Percentiles rank a stretch among this genome's conserved stretches.
Evolutionary conservation across 1,139 yeast species (phyloP).

Genomic region (Taphrina wiesneri): DNA sequence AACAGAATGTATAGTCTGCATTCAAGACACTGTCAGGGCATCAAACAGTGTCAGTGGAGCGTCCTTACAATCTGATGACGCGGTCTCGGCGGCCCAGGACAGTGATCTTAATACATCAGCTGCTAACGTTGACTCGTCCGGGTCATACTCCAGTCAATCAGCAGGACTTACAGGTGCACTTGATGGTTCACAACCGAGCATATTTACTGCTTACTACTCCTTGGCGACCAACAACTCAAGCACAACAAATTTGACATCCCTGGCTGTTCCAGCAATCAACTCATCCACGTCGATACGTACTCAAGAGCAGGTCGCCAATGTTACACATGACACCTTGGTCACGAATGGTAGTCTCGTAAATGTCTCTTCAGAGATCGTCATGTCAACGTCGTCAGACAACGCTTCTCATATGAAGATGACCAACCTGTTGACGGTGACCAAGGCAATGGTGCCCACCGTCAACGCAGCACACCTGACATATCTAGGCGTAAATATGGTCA

Average conservation of each 20-base stretch:
- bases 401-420: not conserved
- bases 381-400: not conserved
- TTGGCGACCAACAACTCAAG: not conserved
- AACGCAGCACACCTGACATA: conserved; percentile 12
- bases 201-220: not conserved
- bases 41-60: not conserved
- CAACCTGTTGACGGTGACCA: not conserved
- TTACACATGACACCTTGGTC: not conserved
- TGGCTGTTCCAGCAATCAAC: not conserved
- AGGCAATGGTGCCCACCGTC: not conserved
- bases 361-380: too few species aligned
- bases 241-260: not conserved
- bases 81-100: not conserved
- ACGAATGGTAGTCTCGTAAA: too few species aligned
- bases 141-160: not conserved
- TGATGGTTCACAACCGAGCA: not conserved
- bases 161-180: not conserved
- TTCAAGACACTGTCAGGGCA: not conserved
- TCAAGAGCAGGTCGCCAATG: not conserved
- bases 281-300: not conserved
- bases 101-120: not conserved
- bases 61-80: not conserved
- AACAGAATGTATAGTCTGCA: conserved; percentile 22
- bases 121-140: not conserved
- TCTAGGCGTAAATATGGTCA: not conserved